Evolutionary conservation across 306 rosid genomes (phyloP).

Genomic region (Malus orientalis): DNA sequence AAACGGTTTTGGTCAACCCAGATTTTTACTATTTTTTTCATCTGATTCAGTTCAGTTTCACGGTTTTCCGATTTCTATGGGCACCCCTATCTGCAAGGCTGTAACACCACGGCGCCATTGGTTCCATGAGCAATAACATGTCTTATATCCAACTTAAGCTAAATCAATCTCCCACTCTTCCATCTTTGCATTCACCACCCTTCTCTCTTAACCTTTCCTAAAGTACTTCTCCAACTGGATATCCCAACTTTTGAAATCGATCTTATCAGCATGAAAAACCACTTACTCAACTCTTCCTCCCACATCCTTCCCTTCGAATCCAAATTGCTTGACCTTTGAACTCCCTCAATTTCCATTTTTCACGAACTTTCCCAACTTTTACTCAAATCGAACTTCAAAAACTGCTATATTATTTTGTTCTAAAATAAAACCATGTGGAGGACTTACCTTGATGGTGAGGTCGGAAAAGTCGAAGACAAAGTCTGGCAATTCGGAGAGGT

Average conservation of each 20-base stretch:
- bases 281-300: slow-evolving; percentile 19
- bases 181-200: slow-evolving; percentile 14
- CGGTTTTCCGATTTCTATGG: too few relatives aligned
- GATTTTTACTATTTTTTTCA: too few relatives aligned
- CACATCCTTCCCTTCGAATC: slow-evolving; percentile 8
- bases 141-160: slow-evolving; percentile 32
- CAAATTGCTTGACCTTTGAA: neutral
- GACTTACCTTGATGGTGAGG: too few relatives aligned
- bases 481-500: too few relatives aligned
- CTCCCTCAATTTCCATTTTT: slow-evolving; percentile 2
- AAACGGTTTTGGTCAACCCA: too few relatives aligned
- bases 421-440: too few relatives aligned
- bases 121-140: slow-evolving; percentile 43
- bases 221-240: slow-evolving; percentile 37
- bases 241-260: slow-evolving; percentile 41
- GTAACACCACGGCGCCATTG: slow-evolving; percentile 23
- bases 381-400: slow-evolving; percentile 3
- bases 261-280: slow-evolving; percentile 35
- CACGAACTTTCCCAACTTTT: neutral
- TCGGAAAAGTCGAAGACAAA: too few relatives aligned
- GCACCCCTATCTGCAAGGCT: too few relatives aligned
- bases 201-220: slow-evolving; percentile 34
- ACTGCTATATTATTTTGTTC: too few relatives aligned
- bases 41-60: too few relatives aligned
- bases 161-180: slow-evolving; percentile 55